A percentile compares a stretch with the other conserved stretches of the same genome.
Conservation (phyloP, 148 eudicot species). For the Camellia sinensis region DNA sequence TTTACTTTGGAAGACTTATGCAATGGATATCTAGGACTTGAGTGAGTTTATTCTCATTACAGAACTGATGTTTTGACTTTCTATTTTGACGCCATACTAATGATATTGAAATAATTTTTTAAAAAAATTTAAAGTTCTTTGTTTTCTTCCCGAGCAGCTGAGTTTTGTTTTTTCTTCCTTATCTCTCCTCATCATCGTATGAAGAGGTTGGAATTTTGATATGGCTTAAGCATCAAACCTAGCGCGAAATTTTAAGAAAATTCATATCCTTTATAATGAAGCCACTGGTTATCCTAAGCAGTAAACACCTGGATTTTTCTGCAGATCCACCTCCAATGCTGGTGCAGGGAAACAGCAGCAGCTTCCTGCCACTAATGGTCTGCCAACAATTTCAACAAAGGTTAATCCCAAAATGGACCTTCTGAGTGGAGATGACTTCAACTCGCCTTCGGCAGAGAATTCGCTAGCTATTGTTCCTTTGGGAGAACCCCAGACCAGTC, state of each 20-base stretch:
- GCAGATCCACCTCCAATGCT: slow-evolving; percentile 60
- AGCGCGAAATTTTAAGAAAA: too few relatives aligned
- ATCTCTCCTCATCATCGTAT: too few relatives aligned
- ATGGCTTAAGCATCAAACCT: too few relatives aligned
- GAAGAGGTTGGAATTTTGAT: too few relatives aligned
- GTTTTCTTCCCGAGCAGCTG: too few relatives aligned
- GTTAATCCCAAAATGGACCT: slow-evolving; percentile 65
- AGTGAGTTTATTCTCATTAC: background rate
- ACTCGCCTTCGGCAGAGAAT: slow-evolving; percentile 53
- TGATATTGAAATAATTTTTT: background rate
- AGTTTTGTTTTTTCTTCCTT: too few relatives aligned
- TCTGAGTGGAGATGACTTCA: slow-evolving; percentile 76
- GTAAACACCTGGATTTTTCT: slow-evolving; percentile 11
- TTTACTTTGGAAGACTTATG: background rate
- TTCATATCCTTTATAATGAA: too few relatives aligned
- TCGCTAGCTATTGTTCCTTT: slow-evolving; percentile 80
- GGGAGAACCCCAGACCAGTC: slow-evolving; percentile 64
- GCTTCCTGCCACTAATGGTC: slow-evolving; percentile 42
- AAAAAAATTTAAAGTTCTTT: too few relatives aligned
- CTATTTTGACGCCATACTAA: background rate
- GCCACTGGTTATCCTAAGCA: background rate
- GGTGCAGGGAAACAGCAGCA: slow-evolving; percentile 30
- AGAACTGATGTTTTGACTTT: background rate
- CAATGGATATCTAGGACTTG: background rate
- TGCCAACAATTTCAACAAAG: slow-evolving; percentile 45